A percentile compares a stretch with the other conserved stretches of the same genome.
These are phyloP conservation scores for Xerocomellus amylosporus DNA, from an alignment of 768 basidiomycete genomes.

Conservation along the genomic window DNA sequence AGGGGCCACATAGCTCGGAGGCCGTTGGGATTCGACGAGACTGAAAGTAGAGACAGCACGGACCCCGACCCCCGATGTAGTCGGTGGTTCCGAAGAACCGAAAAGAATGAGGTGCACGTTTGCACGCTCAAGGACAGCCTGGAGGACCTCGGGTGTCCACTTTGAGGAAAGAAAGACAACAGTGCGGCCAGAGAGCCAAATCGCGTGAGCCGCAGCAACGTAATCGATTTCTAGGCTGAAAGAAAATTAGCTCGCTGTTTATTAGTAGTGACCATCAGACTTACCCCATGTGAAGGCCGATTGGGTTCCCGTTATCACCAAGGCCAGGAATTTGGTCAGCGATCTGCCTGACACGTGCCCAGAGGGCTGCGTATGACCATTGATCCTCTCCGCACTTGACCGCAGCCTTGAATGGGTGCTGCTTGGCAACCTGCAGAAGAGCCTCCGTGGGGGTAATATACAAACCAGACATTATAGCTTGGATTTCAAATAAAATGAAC, in stretches of 20 bases:
- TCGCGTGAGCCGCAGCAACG: slow-evolving; percentile 30
- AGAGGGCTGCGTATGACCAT: slow-evolving; percentile 34
- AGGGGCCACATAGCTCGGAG: slow-evolving; percentile 7
- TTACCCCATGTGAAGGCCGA: slow-evolving; percentile 31
- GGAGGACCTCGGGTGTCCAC: slow-evolving; percentile 29
- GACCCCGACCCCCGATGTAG: slow-evolving; percentile 10
- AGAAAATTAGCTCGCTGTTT: background rate
- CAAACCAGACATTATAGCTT: slow-evolving; percentile 12
- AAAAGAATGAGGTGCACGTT: slow-evolving; percentile 23
- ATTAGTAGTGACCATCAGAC: background rate
- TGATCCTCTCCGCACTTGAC: slow-evolving; percentile 18
- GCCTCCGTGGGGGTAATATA: slow-evolving; percentile 30
- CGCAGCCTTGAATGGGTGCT: slow-evolving; percentile 23
- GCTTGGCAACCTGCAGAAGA: slow-evolving; percentile 29
- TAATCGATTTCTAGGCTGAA: slow-evolving; percentile 30
- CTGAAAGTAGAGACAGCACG: slow-evolving; percentile 17
- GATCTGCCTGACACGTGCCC: slow-evolving; percentile 29
- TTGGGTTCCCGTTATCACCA: slow-evolving; percentile 13
- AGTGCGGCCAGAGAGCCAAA: slow-evolving; percentile 28
- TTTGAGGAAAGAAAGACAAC: slow-evolving; percentile 30
- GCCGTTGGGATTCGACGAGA: slow-evolving; percentile 9
- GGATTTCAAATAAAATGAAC: slow-evolving; percentile 2
- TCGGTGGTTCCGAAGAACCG: slow-evolving; percentile 15
- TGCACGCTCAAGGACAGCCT: slow-evolving; percentile 22
- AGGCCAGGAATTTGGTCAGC: slow-evolving; percentile 20